Percentiles rank a stretch among this genome's conserved stretches.
Evolutionary conservation across 192 early-diverging fungal species (phyloP).

Genomic region (Chytriomyces confervae): DNA sequence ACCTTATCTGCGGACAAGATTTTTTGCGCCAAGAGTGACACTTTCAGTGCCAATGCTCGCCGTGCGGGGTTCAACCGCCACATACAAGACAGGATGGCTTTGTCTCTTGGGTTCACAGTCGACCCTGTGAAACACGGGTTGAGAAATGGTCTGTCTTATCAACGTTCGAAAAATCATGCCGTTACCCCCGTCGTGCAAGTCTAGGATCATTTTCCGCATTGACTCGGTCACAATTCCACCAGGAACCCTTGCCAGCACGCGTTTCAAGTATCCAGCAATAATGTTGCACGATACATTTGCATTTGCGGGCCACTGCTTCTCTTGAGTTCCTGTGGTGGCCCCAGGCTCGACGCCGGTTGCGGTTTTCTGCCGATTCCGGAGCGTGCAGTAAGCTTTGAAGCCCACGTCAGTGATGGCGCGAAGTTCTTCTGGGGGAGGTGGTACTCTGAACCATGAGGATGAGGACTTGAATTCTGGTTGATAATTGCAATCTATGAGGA

Average conservation of each 20-base stretch:
- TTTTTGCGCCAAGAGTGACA: slow-evolving; percentile 11
- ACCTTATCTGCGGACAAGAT: slow-evolving; percentile 22
- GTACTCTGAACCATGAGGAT: slow-evolving; percentile 26
- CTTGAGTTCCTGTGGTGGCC: not conserved
- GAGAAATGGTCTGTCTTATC: not conserved
- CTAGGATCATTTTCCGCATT: slow-evolving; percentile 24
- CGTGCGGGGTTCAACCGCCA: slow-evolving; percentile 6
- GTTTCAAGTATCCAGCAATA: slow-evolving; percentile 35
- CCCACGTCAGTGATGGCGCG: slow-evolving; percentile 13
- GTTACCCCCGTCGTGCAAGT: not conserved
- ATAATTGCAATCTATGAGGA: not conserved
- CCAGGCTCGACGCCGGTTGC: not conserved
- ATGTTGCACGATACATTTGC: slow-evolving; percentile 8
- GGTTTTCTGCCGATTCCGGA: slow-evolving; percentile 15
- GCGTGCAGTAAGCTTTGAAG: slow-evolving; percentile 8
- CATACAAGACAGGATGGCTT: not conserved
- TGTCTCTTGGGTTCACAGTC: not conserved
- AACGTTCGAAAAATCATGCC: not conserved
- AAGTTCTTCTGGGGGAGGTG: slow-evolving; percentile 6
- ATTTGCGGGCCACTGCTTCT: not conserved
- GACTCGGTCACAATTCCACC: slow-evolving; percentile 21
- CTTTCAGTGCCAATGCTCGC: not conserved
- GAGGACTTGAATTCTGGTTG: slow-evolving; percentile 24
- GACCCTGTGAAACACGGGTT: not conserved
- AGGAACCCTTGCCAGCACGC: slow-evolving; percentile 5